Evolutionary conservation across 768 basidiomycete genomes (phyloP), one percentile per base, ranked within the genome.

Genomic region (Fistulinella prunicolor): DNA sequence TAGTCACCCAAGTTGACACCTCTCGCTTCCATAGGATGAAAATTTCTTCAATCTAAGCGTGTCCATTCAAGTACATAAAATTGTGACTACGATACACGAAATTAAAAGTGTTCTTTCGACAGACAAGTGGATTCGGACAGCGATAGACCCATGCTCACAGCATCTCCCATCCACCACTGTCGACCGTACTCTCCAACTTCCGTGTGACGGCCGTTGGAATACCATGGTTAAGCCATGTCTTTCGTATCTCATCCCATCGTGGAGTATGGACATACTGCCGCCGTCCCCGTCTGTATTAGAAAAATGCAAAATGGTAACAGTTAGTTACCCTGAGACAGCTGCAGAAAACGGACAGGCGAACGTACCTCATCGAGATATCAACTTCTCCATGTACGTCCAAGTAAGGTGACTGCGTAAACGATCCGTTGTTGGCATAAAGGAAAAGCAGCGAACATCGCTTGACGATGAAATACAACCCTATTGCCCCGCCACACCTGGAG

Each of bases 321-420:
- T 6, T 28, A 6, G 12, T 28, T 12, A 34, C 32, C 16, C 32
- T 34, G 26, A 5, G 26, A 5, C 32, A 12, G 32, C 4, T 5
- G 12, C n/a, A 36, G 17, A 36, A 36, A 13, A 17, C 7, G n/a
- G n/a, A n/a, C n/a, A n/a, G n/a, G n/a, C 4, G 9, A 26, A 61
- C 76, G 47, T 57, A 92, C 94, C 91, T 83, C 86, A 95, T 91
- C 3, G 86, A 87, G 12, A 89, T 74, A 64, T 98, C 95, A 2
- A 92, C 79, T 60, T 98, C 96, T 1, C 95, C 96, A 51, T 98
- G 96, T 1, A 81, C 80, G 58, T 99, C 96, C 34, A 98, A 77
- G 60, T 96, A 98, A 0, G 95, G 94, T 24, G 94, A 88, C 13
- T 82, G 79, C 1, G 79, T 77, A 67, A 94, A 97, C 3, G 89